Evolutionary conservation across 2,329 filamentous ascomycete genomes (phyloP).

Genomic region (Ceratocystis smalleyi): DNA sequence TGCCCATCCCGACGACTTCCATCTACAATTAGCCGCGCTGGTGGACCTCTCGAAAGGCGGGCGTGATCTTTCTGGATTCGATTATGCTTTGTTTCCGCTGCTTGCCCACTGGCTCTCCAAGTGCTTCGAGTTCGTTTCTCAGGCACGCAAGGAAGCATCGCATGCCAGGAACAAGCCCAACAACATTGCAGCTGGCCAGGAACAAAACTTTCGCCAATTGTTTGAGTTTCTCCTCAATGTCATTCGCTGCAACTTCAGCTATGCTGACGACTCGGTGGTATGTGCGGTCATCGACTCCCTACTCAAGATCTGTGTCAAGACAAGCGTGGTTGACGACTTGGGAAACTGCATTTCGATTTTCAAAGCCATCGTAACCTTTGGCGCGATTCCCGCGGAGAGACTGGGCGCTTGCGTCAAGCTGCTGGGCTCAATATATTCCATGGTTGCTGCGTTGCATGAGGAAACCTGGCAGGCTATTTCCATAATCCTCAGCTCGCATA

Average conservation of each 20-base stretch:
- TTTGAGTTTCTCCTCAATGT: constrained; percentile 51
- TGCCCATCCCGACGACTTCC: constrained; percentile 46
- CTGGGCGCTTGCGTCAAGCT: constrained; percentile 53
- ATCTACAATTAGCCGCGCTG: constrained; percentile 48
- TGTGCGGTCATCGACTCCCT: constrained; percentile 45
- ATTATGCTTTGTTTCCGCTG: constrained; percentile 49
- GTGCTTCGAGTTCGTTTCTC: constrained; percentile 37
- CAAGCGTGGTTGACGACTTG: constrained; percentile 48
- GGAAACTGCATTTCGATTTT: constrained; percentile 51
- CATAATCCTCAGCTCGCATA: constrained; percentile 58
- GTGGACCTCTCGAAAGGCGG: constrained; percentile 46
- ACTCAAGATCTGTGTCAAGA: constrained; percentile 52
- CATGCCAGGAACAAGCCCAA: constrained; percentile 22
- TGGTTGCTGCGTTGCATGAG: constrained; percentile 45
- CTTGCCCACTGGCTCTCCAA: constrained; percentile 45
- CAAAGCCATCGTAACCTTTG: constrained; percentile 56
- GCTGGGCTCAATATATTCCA: constrained; percentile 54
- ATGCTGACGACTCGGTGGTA: constrained; percentile 47
- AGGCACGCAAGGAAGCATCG: constrained; percentile 35
- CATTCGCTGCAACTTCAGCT: constrained; percentile 61
- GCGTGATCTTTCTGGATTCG: constrained; percentile 48
- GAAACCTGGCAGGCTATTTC: constrained; percentile 54
- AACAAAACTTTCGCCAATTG: constrained; percentile 46
- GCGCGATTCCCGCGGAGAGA: constrained; percentile 47
- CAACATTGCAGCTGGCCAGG: constrained; percentile 29